These are phyloP conservation scores for Pyrrhoderma noxium DNA, from an alignment of 1,284 basidiomycete genomes.

Conservation along the genomic window DNA sequence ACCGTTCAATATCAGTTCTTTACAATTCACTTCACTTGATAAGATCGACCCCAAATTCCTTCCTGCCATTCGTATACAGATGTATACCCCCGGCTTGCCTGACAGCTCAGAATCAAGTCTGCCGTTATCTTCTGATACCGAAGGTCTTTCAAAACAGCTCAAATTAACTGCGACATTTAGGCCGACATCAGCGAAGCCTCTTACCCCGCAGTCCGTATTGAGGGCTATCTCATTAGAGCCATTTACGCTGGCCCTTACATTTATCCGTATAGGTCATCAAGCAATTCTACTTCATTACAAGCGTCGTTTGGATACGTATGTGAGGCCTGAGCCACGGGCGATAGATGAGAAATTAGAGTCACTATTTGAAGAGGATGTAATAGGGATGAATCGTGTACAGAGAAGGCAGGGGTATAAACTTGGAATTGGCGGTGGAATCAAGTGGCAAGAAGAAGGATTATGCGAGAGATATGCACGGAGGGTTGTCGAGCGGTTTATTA, in stretches of 20 bases:
- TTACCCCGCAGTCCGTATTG: conserved; percentile 39
- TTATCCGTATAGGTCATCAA: conserved; percentile 58
- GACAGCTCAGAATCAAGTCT: too few relatives aligned
- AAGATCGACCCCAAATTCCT: conserved; percentile 22
- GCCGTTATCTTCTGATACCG: conserved; percentile 20
- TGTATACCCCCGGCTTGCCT: conserved; percentile 27
- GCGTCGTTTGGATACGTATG: conserved; percentile 54
- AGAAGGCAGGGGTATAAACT: conserved; percentile 1
- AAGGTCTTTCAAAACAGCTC: conserved; percentile 25
- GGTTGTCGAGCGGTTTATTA: conserved; percentile 32
- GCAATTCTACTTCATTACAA: conserved; percentile 63
- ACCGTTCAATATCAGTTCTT: neutral
- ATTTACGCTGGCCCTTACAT: conserved; percentile 50
- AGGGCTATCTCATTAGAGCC: conserved; percentile 40
- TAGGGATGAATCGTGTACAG: neutral
- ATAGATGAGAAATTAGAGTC: conserved; percentile 21
- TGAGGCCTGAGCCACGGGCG: conserved; percentile 55
- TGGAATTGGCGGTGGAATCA: conserved; percentile 33
- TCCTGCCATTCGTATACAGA: conserved; percentile 40
- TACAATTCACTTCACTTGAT: neutral
- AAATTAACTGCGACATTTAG: conserved; percentile 46
- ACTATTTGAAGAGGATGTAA: neutral
- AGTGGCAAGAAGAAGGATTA: conserved; percentile 37
- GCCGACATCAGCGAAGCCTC: conserved; percentile 32
- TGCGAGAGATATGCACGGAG: conserved; percentile 36